Evolutionary conservation across 2,329 filamentous ascomycete genomes (phyloP).

Genomic region (Aspergillus tubingensis): DNA sequence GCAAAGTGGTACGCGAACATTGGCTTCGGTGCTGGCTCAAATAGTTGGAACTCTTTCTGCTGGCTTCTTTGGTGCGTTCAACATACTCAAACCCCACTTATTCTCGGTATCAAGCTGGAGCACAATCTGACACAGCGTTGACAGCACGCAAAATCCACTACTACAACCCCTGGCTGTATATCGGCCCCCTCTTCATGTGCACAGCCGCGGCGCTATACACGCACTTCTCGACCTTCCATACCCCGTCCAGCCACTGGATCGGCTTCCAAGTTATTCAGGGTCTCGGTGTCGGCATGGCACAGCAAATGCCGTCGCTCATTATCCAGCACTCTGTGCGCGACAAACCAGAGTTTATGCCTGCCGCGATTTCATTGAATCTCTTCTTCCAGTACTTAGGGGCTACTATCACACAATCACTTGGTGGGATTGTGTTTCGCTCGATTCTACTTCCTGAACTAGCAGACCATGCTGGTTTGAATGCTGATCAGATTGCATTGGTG

Average conservation of each 20-base stretch:
- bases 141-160: not conserved
- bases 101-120: no score
- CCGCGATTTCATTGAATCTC: conserved; percentile 3
- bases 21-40: not conserved
- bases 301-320: conserved; percentile 11
- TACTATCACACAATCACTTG: conserved; percentile 3
- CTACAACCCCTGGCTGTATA: conserved; percentile 10
- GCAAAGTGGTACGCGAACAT: not conserved
- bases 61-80: not conserved
- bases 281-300: conserved; percentile 9
- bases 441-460: not conserved
- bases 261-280: conserved; percentile 12
- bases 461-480: not conserved
- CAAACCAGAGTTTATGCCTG: conserved; percentile 5
- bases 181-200: conserved; percentile 8
- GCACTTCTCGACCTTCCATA: conserved; percentile 1
- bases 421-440: not conserved
- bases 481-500: not conserved
- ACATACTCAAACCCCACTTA: no score
- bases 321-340: conserved; percentile 7
- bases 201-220: conserved; percentile 6
- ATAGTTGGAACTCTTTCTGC: not conserved
- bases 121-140: not conserved
- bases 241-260: conserved; percentile 11
- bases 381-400: conserved; percentile 10